phyloP scores from a whole-genome alignment of 1,139 yeast species.

The Saccharomycopsis crataegensis region DNA sequence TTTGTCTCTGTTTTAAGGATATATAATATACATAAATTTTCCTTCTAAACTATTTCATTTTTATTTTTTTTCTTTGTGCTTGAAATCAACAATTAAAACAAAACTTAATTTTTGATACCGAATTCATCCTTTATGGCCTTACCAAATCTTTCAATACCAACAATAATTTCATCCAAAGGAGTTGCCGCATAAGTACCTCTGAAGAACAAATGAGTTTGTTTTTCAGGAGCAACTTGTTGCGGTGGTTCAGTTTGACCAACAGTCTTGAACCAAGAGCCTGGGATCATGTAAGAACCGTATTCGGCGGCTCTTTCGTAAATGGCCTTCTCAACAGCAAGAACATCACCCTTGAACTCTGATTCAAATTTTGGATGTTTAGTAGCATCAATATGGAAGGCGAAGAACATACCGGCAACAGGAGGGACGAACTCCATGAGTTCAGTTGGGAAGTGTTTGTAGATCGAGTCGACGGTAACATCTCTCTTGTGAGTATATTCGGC shows the following conservation, averaged over 20 bases:
- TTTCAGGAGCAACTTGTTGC: constrained; percentile 34
- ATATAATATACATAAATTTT: too few species aligned
- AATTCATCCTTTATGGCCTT: constrained; percentile 32
- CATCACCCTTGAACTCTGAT: constrained; percentile 39
- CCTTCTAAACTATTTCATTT: too few species aligned
- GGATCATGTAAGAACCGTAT: constrained; percentile 49
- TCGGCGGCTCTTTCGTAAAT: constrained; percentile 42
- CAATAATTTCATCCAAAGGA: constrained; percentile 45
- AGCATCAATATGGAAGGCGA: constrained; percentile 47
- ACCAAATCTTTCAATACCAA: constrained; percentile 52
- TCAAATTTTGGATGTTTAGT: constrained; percentile 49
- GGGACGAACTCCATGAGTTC: constrained; percentile 39
- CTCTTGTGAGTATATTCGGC: constrained; percentile 73
- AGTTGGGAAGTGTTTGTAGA: constrained; percentile 39
- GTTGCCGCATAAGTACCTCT: constrained; percentile 69
- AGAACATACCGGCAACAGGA: constrained; percentile 64
- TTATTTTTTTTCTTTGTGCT: too few species aligned
- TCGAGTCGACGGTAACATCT: constrained; percentile 53
- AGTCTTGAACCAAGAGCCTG: constrained; percentile 56
- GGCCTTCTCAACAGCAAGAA: constrained; percentile 40
- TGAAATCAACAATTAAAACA: background rate
- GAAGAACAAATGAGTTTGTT: constrained; percentile 42
- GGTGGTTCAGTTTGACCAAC: constrained; percentile 38
- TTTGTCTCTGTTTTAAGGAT: background rate
- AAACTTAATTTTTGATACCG: background rate